These are phyloP conservation scores for Sporothrix variecibatus DNA, from an alignment of 2,329 filamentous ascomycete species.

Conservation along the genomic window DNA sequence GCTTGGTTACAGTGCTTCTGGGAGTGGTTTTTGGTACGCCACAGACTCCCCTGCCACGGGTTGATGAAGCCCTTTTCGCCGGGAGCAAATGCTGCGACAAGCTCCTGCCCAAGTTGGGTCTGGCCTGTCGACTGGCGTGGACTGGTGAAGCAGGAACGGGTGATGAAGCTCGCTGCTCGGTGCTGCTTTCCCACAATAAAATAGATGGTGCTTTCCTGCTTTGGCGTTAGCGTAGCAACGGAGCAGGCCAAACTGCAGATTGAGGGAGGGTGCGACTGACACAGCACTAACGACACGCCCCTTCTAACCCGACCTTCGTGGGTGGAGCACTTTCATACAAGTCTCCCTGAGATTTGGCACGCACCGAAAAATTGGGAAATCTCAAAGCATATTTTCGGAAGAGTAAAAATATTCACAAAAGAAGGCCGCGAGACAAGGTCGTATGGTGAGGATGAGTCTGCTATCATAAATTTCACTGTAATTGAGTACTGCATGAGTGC, in stretches of 20 bases:
- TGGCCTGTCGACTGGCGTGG: background rate
- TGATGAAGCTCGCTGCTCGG: background rate
- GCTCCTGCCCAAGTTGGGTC: background rate
- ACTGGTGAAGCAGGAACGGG: constrained; percentile 9
- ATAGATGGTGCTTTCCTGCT: constrained; percentile 12
- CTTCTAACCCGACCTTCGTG: background rate
- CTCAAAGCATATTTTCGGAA: background rate
- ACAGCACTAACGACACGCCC: constrained; percentile 2
- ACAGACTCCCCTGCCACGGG: background rate
- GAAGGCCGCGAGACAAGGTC: background rate
- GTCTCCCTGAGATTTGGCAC: background rate
- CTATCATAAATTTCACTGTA: background rate
- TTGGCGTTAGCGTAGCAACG: constrained; percentile 22
- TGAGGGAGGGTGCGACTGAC: background rate
- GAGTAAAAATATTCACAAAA: background rate
- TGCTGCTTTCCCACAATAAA: background rate
- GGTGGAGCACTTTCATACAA: background rate
- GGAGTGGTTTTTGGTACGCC: background rate
- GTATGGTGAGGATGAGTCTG: background rate
- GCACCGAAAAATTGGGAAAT: background rate
- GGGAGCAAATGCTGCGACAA: background rate
- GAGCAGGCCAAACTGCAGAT: constrained; percentile 9
- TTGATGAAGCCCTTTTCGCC: background rate
- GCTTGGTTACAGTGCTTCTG: background rate
- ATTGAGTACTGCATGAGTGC: background rate